phyloP scores from a whole-genome alignment of 1,139 yeast species.

The Debaryomyces coudertii region DNA sequence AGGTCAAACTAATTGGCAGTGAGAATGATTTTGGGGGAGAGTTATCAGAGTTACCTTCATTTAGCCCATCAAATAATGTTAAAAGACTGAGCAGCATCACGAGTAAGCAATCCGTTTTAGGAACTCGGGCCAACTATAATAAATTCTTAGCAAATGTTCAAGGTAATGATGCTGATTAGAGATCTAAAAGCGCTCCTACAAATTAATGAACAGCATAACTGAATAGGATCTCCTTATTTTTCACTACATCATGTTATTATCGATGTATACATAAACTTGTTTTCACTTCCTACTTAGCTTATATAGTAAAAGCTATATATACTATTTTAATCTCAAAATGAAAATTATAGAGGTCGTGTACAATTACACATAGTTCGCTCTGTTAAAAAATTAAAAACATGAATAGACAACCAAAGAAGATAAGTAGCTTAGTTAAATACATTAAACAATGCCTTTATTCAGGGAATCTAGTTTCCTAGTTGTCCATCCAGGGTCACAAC shows the following conservation, averaged over 20 bases:
- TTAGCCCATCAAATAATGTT: constrained; percentile 13
- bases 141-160: constrained; percentile 40
- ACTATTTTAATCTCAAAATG: not conserved
- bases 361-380: not conserved
- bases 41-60: constrained; percentile 7
- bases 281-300: not conserved
- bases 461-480: constrained; percentile 65
- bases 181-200: not conserved
- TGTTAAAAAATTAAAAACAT: constrained; percentile 2
- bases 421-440: not conserved
- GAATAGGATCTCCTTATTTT: not conserved
- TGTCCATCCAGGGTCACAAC: constrained; percentile 78
- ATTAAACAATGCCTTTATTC: constrained; percentile 53
- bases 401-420: constrained; percentile 2
- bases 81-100: constrained; percentile 35
- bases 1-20: constrained; percentile 29
- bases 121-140: constrained; percentile 44
- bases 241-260: not conserved
- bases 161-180: constrained; percentile 20
- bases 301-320: not conserved
- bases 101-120: constrained; percentile 43
- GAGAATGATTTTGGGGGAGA: constrained; percentile 11
- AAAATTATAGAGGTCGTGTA: constrained; percentile 1
- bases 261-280: not conserved
- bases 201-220: not conserved